Evolutionary conservation across 2,329 filamentous ascomycete species (phyloP).

Genomic region (Penicillium italicum): DNA sequence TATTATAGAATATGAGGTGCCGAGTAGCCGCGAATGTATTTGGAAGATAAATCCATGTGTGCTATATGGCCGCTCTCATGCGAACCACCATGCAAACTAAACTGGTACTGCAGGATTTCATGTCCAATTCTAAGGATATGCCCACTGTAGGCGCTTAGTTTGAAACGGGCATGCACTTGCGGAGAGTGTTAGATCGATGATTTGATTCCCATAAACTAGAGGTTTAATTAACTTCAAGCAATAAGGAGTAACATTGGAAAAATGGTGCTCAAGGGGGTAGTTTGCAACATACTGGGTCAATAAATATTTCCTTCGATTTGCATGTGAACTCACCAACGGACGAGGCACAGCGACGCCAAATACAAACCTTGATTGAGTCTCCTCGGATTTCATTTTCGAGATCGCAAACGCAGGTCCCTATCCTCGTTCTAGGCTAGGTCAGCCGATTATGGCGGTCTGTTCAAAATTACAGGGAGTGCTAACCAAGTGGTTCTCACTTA

Average conservation of each 20-base stretch:
- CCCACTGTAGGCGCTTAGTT: constrained; percentile 6
- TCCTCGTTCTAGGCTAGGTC: neutral
- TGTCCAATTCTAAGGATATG: constrained; percentile 1
- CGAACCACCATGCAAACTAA: neutral
- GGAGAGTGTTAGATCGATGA: neutral
- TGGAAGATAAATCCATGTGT: neutral
- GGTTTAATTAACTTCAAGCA: neutral
- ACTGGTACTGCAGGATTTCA: neutral
- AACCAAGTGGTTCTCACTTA: neutral
- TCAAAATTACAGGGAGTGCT: neutral
- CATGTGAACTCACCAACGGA: neutral
- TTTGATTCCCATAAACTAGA: neutral
- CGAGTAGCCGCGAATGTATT: neutral
- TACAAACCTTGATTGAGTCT: neutral
- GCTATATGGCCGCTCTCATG: neutral
- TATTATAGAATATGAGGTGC: neutral
- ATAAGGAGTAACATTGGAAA: neutral
- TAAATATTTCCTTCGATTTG: neutral
- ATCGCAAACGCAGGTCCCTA: neutral
- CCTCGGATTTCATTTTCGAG: neutral
- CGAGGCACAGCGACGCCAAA: neutral
- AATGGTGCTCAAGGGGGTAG: neutral
- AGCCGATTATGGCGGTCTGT: neutral
- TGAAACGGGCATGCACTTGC: constrained; percentile 6
- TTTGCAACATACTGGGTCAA: neutral